Evolutionary conservation across 1,284 basidiomycete genomes (phyloP).

Genomic region (Ganoderma lingzhi): DNA sequence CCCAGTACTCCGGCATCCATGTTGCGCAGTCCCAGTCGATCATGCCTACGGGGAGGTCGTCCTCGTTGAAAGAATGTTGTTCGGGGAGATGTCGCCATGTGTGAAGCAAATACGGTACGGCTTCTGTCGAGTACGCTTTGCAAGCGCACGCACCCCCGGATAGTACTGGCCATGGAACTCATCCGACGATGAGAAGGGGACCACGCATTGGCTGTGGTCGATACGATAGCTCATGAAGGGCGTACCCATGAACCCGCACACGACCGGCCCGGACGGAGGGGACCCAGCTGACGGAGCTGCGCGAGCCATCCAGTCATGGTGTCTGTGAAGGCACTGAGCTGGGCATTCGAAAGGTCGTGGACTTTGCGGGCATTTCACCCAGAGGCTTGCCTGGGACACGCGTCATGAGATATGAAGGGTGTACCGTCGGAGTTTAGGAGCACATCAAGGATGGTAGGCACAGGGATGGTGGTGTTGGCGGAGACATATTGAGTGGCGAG

Average conservation of each 20-base stretch:
- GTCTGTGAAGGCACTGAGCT: neutral
- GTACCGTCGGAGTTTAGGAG: neutral
- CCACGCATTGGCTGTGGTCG: constrained; percentile 20
- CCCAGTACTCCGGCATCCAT: constrained; percentile 22
- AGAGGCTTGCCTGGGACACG: neutral
- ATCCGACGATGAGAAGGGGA: constrained; percentile 5
- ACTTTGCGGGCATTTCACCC: neutral
- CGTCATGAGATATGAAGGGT: neutral
- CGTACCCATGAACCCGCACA: constrained; percentile 23
- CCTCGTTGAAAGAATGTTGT: constrained; percentile 18
- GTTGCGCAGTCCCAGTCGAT: constrained; percentile 28
- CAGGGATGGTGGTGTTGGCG: constrained; percentile 27
- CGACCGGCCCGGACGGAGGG: constrained; percentile 15
- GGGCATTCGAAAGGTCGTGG: neutral
- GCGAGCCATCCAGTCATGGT: constrained; percentile 5
- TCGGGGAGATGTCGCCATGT: neutral
- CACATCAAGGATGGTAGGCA: constrained; percentile 28
- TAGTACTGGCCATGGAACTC: neutral
- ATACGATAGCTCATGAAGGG: constrained; percentile 19
- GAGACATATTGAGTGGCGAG: constrained; percentile 23
- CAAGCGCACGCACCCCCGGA: neutral
- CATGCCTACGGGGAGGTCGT: constrained; percentile 17
- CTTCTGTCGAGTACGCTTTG: constrained; percentile 2
- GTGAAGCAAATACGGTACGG: neutral
- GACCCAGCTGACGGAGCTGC: constrained; percentile 22